Evolutionary conservation across 768 basidiomycete genomes (phyloP), one percentile per base, ranked within the genome.

Genomic region (Pleurotus platypus): DNA sequence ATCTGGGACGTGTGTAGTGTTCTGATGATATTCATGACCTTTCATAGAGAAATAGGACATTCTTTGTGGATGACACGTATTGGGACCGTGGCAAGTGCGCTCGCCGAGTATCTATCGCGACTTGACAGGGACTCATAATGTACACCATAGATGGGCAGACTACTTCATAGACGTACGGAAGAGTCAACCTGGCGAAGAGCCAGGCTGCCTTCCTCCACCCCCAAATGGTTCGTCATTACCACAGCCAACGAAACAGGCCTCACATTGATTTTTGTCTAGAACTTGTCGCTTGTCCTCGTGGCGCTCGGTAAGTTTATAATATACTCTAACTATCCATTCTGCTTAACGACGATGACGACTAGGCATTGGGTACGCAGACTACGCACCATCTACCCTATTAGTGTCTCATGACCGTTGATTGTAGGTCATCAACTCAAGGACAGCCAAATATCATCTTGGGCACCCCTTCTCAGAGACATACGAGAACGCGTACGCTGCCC

Each of bases 21-120:
- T 43, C 40, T 45, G 30, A 49, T 16, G 49, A 35, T 50, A 54
- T 48, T 49, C 43, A 2, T 49, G 48, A 61, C 55, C 58, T 45
- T 22, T 54, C 20, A 55, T 58, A 88, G 87, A 74, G 78, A 57
- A 82, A 83, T 62, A 72, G 82, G 39, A 87, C 87, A 2, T 85
- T 90, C 69, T 74, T 89, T 54, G 73, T 90, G 4, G 82, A 87
- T 57, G 87, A 90, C 67, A 80, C 80, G 0, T 80, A 84, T 60
- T 90, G 88, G 87, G 83, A 87, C 66, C 80, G 87, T 56, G 87
- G 86, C 72, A 84, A 80, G 85, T 86, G 59, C 55, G 83, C 70
- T 4, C 16, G 15, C 15, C 38, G 18, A 18, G 9, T 55, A 22
- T 15, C 42, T 26, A 51, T 26, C 20, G 12, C 27, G 7, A 3